A percentile compares a stretch with the other conserved stretches of the same genome.
phyloP scores from a whole-genome alignment of 768 basidiomycete species.

The Russula vinacea region DNA sequence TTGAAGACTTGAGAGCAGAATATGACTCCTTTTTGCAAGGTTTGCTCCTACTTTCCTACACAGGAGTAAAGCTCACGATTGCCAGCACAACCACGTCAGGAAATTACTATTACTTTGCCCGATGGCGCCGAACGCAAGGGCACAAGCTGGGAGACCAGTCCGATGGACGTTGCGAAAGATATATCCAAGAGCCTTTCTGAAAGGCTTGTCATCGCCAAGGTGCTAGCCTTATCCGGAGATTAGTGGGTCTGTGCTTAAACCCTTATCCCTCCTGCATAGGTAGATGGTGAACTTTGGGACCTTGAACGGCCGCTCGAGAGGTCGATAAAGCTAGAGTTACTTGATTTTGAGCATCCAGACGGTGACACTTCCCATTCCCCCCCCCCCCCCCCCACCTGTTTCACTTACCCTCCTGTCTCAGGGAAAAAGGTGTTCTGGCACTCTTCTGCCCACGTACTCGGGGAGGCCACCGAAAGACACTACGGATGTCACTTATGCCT shows the following conservation, averaged over 20 bases:
- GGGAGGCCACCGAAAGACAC: conserved; percentile 93
- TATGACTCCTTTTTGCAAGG: conserved; percentile 78
- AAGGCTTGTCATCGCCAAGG: conserved; percentile 90
- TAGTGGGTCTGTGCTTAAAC: conserved; percentile 4
- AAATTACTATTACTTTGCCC: conserved; percentile 78
- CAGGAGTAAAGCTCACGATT: conserved; percentile 12
- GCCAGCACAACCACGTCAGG: conserved; percentile 76
- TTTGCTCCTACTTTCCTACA: conserved; percentile 33
- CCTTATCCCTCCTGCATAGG: conserved; percentile 42
- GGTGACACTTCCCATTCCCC: conserved; percentile 42
- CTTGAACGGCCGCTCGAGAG: conserved; percentile 90
- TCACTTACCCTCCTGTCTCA: conserved; percentile 33
- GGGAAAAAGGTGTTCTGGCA: conserved; percentile 99
- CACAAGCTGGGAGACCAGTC: conserved; percentile 92
- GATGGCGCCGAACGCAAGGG: conserved; percentile 84
- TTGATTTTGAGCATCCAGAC: conserved; percentile 92
- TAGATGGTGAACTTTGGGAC: conserved; percentile 88
- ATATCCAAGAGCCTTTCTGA: conserved; percentile 87
- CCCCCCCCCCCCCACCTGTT: not conserved
- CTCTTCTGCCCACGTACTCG: conserved; percentile 96
- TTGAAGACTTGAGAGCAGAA: conserved; percentile 80
- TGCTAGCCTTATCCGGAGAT: conserved; percentile 35
- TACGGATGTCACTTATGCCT: conserved; percentile 97
- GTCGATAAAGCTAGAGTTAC: conserved; percentile 72
- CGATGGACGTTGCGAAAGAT: conserved; percentile 85